phyloP scores from a whole-genome alignment of 768 basidiomycete species.

The Leccinellum rugosiceps region DNA sequence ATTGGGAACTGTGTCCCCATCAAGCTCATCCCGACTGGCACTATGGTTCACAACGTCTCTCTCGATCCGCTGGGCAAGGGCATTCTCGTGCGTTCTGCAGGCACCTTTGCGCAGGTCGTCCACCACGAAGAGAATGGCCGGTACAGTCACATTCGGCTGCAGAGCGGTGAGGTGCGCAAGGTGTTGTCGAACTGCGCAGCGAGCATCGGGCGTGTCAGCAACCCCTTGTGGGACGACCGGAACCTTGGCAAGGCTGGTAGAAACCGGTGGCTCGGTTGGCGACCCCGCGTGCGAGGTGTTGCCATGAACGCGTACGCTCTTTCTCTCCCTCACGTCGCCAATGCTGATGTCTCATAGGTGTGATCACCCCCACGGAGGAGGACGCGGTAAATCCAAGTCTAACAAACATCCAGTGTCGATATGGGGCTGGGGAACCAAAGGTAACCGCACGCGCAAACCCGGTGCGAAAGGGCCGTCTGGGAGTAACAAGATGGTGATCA shows the following conservation, averaged over 20 bases:
- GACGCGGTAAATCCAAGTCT: constrained; percentile 96
- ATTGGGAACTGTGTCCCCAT: constrained; percentile 93
- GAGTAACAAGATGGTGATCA: constrained; percentile 86
- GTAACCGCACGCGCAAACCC: constrained; percentile 88
- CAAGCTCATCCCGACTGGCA: constrained; percentile 87
- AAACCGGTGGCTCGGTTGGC: constrained; percentile 77
- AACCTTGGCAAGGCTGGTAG: constrained; percentile 91
- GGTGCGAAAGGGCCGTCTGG: constrained; percentile 63
- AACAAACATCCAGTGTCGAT: constrained; percentile 91
- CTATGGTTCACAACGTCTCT: constrained; percentile 83
- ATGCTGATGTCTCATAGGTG: constrained; percentile 40
- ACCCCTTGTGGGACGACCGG: constrained; percentile 82
- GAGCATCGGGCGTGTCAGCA: constrained; percentile 90
- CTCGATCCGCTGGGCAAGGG: constrained; percentile 74
- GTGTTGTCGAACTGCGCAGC: constrained; percentile 79
- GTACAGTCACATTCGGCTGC: constrained; percentile 81
- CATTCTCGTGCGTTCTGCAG: constrained; percentile 86
- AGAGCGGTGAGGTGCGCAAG: constrained; percentile 90
- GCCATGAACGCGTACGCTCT: constrained; percentile 88
- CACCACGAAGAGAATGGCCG: constrained; percentile 66
- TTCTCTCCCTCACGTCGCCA: neutral
- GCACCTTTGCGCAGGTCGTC: constrained; percentile 79
- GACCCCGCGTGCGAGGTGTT: constrained; percentile 88
- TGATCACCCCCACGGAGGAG: constrained; percentile 96
- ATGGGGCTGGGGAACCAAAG: constrained; percentile 92